phyloP scores from a whole-genome alignment of 2,329 filamentous ascomycete genomes.

The Xylariaceae sp. region DNA sequence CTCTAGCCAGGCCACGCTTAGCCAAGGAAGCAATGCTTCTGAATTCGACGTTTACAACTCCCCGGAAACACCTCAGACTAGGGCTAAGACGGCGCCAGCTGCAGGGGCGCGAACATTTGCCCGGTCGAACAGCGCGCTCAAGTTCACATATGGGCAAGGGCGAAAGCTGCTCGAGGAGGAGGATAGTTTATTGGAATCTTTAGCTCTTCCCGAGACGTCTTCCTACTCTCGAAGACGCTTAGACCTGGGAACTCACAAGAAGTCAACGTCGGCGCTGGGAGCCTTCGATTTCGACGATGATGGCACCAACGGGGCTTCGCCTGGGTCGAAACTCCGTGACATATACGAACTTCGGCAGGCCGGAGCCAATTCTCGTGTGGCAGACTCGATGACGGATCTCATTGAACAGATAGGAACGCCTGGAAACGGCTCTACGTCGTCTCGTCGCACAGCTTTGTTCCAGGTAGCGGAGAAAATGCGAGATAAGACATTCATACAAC shows the following conservation, averaged over 20 bases:
- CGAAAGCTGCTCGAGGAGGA: conserved; percentile 32
- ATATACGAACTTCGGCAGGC: conserved; percentile 62
- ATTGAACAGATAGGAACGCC: conserved; percentile 55
- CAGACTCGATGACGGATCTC: conserved; percentile 61
- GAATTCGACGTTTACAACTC: conserved; percentile 21
- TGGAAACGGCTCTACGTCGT: conserved; percentile 41
- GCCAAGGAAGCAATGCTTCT: conserved; percentile 21
- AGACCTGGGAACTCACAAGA: conserved; percentile 29
- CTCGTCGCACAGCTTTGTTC: conserved; percentile 53
- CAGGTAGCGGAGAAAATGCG: conserved; percentile 56
- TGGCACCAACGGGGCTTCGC: conserved; percentile 37
- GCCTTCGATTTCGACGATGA: conserved; percentile 41
- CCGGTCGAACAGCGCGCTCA: conserved; percentile 30
- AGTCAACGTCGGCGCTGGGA: conserved; percentile 14
- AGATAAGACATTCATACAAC: conserved; percentile 57
- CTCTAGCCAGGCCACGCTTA: conserved; percentile 20
- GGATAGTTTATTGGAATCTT: conserved; percentile 29
- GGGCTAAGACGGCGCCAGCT: conserved; percentile 18
- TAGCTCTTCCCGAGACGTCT: conserved; percentile 26
- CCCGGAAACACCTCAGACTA: conserved; percentile 25
- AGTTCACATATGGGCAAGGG: conserved; percentile 32
- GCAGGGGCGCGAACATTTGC: conserved; percentile 27
- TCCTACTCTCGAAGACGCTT: conserved; percentile 27
- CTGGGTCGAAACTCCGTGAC: conserved; percentile 51
- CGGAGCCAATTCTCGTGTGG: conserved; percentile 60